Base-by-base conservation (phyloP, 352 stramenopile species). In the Globisporangium polare region DNA sequence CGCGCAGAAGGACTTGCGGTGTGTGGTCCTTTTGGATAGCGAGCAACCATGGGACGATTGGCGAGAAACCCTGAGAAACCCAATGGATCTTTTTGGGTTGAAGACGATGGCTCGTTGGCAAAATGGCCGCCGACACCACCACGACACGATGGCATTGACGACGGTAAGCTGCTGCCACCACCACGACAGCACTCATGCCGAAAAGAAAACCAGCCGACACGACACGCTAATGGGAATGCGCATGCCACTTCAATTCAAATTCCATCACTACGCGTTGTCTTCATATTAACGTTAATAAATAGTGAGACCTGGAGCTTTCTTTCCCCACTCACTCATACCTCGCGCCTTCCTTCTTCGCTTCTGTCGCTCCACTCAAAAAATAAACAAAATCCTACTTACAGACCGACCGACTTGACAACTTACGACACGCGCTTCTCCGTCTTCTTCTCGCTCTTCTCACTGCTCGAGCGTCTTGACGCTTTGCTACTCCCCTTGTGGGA, bases 401-500 rank as follows among this genome's bases (percentile, higher is more conserved):
- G 20, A 39, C n/a, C n/a, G 10, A 55, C 50, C 7, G 31, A 45
- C 51, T 57, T 27, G 53, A 58, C 53, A 49, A 49, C 53, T 58
- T 49, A 33, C 33, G 27, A 50, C 53, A 49, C 39, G 31, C 29
- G 24, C 33, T 20, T 31, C 31, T 33, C 12, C 26, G 7, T 18
- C 52, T 37, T 62, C 12, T 9, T 24, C 42, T 53, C 55, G 29
- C 29, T 26, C 37, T 60, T 49, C 37, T 35, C 13, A n/a, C n/a
- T 33, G 20, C 39, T 59, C 8, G 42, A 33, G 50, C 35, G 35
- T 57, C 35, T 39, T 31, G 12, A 43, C 22, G 24, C 55, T 22
- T 49, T 63, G 45, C 46, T 56, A 57, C 47, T 57, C 47, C 18
- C 35, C 12, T 46, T 46, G 17, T 52, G 43, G 33, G 55, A 54